Evolutionary conservation across 1,139 yeast genomes (phyloP).

Genomic region (Taphrina flavorubra): DNA sequence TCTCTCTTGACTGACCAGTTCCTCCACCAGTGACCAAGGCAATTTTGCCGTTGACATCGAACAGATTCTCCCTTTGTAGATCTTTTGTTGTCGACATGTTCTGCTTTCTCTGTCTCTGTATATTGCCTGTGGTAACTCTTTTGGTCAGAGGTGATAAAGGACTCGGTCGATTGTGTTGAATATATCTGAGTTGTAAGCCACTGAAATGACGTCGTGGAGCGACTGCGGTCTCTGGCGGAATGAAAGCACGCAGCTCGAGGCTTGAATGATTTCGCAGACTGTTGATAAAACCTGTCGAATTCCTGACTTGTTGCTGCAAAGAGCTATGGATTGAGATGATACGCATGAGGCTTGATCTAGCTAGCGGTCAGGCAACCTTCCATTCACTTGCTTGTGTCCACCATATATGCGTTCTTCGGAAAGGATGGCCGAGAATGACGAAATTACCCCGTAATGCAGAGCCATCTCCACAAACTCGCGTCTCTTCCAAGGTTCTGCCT

Average conservation of each 20-base stretch:
- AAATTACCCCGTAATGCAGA: background rate
- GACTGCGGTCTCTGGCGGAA: background rate
- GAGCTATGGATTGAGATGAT: background rate
- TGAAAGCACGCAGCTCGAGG: background rate
- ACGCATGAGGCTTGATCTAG: background rate
- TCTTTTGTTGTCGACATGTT: conserved; percentile 18
- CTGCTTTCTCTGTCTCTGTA: background rate
- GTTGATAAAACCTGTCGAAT: too few relatives aligned
- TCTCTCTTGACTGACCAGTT: conserved; percentile 24
- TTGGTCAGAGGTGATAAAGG: background rate
- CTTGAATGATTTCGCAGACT: too few relatives aligned
- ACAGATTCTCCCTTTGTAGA: conserved; percentile 42
- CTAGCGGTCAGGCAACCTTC: too few relatives aligned
- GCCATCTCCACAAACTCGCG: background rate
- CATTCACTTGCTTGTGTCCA: too few relatives aligned
- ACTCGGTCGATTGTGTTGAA: background rate
- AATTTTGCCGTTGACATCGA: conserved; percentile 45
- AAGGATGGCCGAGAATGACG: background rate
- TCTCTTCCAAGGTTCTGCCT: too few relatives aligned
- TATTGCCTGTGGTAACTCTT: background rate
- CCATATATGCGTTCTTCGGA: too few relatives aligned
- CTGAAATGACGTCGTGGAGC: conserved; percentile 15
- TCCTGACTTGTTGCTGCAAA: background rate
- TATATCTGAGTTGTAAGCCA: conserved; percentile 4
- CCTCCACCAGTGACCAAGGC: conserved; percentile 46